These are phyloP conservation scores for Neltuma alba DNA, from an alignment of 306 rosid genomes.

Conservation along the genomic window DNA sequence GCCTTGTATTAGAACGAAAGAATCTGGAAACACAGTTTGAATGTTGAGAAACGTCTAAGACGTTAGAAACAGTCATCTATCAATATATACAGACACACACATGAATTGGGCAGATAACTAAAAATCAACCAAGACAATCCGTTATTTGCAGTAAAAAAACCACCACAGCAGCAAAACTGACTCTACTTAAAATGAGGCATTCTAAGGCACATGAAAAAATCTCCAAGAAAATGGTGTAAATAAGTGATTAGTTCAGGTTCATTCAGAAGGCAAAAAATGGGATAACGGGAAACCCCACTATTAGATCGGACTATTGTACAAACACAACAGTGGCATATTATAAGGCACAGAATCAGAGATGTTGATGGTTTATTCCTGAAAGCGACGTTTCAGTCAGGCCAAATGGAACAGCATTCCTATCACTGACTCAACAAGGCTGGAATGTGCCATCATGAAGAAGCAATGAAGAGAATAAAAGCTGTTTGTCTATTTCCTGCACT, in stretches of 20 bases:
- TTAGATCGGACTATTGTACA: constrained; percentile 18
- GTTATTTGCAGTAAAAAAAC: background rate
- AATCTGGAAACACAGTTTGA: constrained; percentile 50
- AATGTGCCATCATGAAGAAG: constrained; percentile 27
- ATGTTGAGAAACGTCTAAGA: background rate
- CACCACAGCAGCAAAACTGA: background rate
- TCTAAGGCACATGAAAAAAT: background rate
- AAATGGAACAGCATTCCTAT: constrained; percentile 30
- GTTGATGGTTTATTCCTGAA: constrained; percentile 10
- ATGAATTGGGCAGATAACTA: background rate
- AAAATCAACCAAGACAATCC: background rate
- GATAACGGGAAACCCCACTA: background rate
- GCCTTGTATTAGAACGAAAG: constrained; percentile 42
- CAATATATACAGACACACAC: background rate
- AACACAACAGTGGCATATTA: background rate
- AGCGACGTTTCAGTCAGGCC: constrained; percentile 1
- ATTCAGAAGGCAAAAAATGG: background rate
- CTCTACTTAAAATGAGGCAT: background rate
- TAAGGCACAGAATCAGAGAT: constrained; percentile 16
- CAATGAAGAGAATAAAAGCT: background rate
- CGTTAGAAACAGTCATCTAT: background rate
- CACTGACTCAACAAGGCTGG: constrained; percentile 16
- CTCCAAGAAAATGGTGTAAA: background rate
- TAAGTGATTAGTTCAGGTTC: background rate
- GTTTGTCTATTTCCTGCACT: constrained; percentile 4